Percentiles rank a stretch among this genome's conserved stretches.
phyloP scores from a whole-genome alignment of 2,329 filamentous ascomycete species.

The Dichotomopilus funicola region DNA sequence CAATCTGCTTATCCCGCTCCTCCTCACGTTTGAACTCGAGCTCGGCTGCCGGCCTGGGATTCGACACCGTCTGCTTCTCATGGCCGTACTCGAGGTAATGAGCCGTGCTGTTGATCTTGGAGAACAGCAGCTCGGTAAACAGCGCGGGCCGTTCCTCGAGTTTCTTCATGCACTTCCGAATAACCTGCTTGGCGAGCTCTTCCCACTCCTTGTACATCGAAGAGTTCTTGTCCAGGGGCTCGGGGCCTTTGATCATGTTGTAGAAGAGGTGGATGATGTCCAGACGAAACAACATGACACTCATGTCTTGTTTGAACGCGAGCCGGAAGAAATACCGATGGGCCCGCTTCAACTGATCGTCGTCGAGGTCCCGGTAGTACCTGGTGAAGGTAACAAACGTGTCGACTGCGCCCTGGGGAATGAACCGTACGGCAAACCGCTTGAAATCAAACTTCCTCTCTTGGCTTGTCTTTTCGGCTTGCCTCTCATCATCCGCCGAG shows the following conservation, averaged over 20 bases:
- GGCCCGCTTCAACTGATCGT: conserved; percentile 77
- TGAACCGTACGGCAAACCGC: conserved; percentile 73
- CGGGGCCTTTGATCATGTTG: conserved; percentile 84
- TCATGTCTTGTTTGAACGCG: conserved; percentile 90
- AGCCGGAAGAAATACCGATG: conserved; percentile 93
- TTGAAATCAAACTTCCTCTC: conserved; percentile 94
- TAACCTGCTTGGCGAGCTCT: conserved; percentile 75
- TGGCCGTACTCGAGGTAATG: conserved; percentile 88
- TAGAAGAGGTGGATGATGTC: conserved; percentile 87
- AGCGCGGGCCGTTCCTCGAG: conserved; percentile 79
- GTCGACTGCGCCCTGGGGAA: conserved; percentile 77
- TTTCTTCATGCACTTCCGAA: conserved; percentile 76
- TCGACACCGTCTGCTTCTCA: conserved; percentile 66
- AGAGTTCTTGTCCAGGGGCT: conserved; percentile 61
- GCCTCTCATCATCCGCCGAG: conserved; percentile 62
- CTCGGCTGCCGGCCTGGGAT: conserved; percentile 67
- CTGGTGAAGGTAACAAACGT: conserved; percentile 76
- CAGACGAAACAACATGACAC: conserved; percentile 79
- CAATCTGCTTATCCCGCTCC: conserved; percentile 65
- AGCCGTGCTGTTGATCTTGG: conserved; percentile 75
- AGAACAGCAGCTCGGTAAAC: conserved; percentile 88
- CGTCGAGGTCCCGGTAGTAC: conserved; percentile 73
- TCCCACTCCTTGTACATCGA: conserved; percentile 83
- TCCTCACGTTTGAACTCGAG: conserved; percentile 72
- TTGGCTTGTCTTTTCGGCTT: conserved; percentile 62